Evolutionary conservation across 2,329 filamentous ascomycete genomes (phyloP).

Genomic region (Ophiostoma ulmi): DNA sequence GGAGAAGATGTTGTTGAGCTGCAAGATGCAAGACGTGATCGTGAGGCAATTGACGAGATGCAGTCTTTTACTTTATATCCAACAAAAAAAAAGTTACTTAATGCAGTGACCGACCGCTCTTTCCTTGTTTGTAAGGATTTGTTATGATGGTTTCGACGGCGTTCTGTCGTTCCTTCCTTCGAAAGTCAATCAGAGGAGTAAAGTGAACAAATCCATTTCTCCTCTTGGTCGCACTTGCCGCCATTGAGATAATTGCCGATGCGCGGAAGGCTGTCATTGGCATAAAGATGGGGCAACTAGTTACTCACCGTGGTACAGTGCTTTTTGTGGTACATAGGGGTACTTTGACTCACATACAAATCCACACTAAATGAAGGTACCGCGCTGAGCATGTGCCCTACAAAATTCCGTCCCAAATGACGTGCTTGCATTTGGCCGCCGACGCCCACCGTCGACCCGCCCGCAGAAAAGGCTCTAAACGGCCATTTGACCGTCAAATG

Average conservation of each 20-base stretch:
- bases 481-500: neutral
- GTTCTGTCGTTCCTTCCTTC: neutral
- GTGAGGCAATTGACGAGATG: constrained; percentile 3
- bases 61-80: neutral
- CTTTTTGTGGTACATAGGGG: neutral
- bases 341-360: neutral
- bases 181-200: neutral
- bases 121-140: constrained; percentile 8
- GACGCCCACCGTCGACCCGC: constrained; percentile 1
- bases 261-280: constrained; percentile 16
- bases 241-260: constrained; percentile 20
- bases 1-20: neutral
- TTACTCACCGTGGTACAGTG: constrained; percentile 19
- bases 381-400: neutral
- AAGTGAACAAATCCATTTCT: neutral
- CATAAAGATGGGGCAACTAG: constrained; percentile 7
- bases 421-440: constrained; percentile 20
- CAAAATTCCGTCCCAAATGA: constrained; percentile 19
- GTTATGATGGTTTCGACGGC: neutral
- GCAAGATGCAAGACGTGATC: neutral
- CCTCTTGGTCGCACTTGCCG: constrained; percentile 11
- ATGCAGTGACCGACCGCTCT: constrained; percentile 18
- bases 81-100: neutral
- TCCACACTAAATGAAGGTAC: neutral
- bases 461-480: neutral